Base-by-base conservation (phyloP, 2,329 filamentous ascomycete genomes). In the Hirsutella thompsonii region DNA sequence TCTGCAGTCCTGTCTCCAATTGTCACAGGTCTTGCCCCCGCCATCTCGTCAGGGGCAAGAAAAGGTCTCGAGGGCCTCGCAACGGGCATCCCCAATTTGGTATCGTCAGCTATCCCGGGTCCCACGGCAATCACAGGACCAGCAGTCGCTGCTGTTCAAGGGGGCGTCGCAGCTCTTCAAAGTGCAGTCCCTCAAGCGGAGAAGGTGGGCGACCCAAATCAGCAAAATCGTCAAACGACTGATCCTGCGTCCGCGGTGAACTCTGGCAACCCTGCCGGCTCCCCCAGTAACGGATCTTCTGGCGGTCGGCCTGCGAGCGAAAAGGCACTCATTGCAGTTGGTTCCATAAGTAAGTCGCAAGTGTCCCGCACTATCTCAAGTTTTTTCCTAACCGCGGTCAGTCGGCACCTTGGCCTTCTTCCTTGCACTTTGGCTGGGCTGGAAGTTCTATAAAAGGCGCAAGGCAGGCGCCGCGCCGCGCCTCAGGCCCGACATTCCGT, bases 331-430 rank as follows among this genome's bases (percentile, higher is more conserved):
- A 47, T 52, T 39, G 45, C 45, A 14, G 37, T 47, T 32, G 48
- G 46, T 11, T 42, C 47, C 3, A 40, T 50, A 34, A 47, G 50
- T 51, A 43, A 38, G 49, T 43, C n/a, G 32, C 37, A 16, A 8
- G 11, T 14, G 20, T 16, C 20, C 4, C 6, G 32, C 32, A 8
- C 32, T 34, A 18, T 34, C 14, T 16, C 14, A 1, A 20, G 14
- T 2, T 20, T 9, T 19, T 20, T 21, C 14, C 20, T 16, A 32
- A 42, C 36, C 20, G 11, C 5, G 18, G n/a, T n/a, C 16, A 52
- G 69, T 64, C 21, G 60, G 58, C 5, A 67, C 69, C 38, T 62
- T 72, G 18, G 50, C 68, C 21, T 44, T 68, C 8, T 66, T 61
- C 40, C 66, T 69, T 44, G 43, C 70, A 20, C 49, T 50, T 8